phyloP scores from a whole-genome alignment of 2,329 filamentous ascomycete genomes.

The Macrophomina tecta region DNA sequence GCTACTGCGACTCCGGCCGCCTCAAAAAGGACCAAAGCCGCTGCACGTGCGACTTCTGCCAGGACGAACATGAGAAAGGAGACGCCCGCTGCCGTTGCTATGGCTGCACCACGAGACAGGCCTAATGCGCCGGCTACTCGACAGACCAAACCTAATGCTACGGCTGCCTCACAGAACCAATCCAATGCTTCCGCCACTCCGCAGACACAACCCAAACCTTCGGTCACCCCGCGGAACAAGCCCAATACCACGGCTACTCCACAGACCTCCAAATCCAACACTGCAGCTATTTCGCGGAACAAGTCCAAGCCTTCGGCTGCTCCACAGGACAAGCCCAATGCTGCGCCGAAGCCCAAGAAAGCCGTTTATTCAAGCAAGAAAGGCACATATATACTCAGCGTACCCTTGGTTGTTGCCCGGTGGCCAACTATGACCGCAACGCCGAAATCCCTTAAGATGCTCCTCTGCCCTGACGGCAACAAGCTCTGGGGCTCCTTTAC shows the following conservation, averaged over 20 bases:
- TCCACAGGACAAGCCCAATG: not conserved
- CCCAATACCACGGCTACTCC: no score
- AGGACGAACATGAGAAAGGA: not conserved
- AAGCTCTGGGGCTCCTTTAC: slow-evolving; percentile 8
- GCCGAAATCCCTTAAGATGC: not conserved
- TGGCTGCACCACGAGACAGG: no score
- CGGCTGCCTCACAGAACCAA: no score
- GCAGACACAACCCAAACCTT: no score
- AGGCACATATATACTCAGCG: not conserved
- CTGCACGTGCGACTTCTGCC: not conserved
- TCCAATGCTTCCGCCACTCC: no score
- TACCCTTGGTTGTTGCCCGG: not conserved
- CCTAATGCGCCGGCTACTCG: no score
- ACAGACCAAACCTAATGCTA: no score
- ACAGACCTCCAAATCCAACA: no score
- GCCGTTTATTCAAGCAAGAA: not conserved
- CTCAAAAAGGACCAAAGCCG: not conserved
- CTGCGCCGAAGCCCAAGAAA: not conserved
- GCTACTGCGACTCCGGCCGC: not conserved
- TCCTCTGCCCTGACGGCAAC: slow-evolving; percentile 3
- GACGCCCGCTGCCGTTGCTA: no score
- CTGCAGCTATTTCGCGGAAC: no score
- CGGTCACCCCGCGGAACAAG: no score
- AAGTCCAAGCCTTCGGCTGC: not conserved
- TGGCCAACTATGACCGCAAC: not conserved